A percentile compares a stretch with the other conserved stretches of the same genome.
These are phyloP conservation scores for Pelomyxa schiedti DNA, from an alignment of 78 protist species.

Conservation along the genomic window DNA sequence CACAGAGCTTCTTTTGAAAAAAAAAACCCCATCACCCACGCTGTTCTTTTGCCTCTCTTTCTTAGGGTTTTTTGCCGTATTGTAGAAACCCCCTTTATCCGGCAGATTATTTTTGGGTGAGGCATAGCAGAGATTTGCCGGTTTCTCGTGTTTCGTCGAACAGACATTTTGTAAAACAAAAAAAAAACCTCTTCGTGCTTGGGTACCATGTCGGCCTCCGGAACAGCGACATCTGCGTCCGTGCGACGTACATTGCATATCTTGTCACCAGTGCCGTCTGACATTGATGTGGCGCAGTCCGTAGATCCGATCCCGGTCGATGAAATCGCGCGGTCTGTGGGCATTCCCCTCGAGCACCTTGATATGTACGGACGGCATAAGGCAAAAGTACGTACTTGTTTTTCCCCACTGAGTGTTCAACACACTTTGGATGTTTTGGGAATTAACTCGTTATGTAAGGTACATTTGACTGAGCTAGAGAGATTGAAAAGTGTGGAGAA, in stretches of 20 bases:
- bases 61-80: no score
- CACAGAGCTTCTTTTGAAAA: no score
- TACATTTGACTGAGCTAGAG: slow-evolving; percentile 37
- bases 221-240: slow-evolving; percentile 8
- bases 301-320: slow-evolving; percentile 40
- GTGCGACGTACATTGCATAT: slow-evolving; percentile 23
- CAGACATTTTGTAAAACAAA: no score
- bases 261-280: slow-evolving; percentile 49
- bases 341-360: slow-evolving; percentile 42
- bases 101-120: no score
- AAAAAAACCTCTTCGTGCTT: no score
- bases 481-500: slow-evolving; percentile 24
- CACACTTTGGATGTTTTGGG: not conserved
- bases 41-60: no score
- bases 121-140: no score
- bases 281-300: slow-evolving; percentile 75
- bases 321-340: slow-evolving; percentile 22
- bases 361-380: slow-evolving; percentile 59
- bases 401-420: not conserved
- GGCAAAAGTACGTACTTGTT: slow-evolving; percentile 52
- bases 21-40: no score
- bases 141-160: no score
- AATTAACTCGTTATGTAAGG: not conserved
- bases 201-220: no score
- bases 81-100: no score